These are phyloP conservation scores for Porphyrellus sp. DNA, from an alignment of 1,284 basidiomycete species.

Conservation along the genomic window DNA sequence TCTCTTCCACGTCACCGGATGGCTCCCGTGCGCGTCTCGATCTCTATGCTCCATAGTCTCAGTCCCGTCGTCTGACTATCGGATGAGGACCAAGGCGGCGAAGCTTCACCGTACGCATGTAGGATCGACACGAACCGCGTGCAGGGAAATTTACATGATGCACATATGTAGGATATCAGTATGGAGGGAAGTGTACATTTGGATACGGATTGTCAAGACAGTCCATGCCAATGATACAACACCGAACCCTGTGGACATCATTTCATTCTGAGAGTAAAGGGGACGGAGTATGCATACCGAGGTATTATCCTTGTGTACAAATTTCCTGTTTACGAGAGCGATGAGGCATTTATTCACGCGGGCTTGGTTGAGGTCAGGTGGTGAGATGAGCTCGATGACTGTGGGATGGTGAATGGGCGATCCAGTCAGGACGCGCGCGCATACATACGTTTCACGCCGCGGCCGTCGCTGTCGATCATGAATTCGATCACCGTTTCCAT, in stretches of 20 bases:
- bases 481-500: constrained; percentile 77
- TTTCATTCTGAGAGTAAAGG: background rate
- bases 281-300: constrained; percentile 43
- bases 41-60: too few species aligned
- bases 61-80: too few species aligned
- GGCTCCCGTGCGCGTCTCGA: too few species aligned
- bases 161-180: too few species aligned
- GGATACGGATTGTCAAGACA: constrained; percentile 18
- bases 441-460: constrained; percentile 55
- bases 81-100: too few species aligned
- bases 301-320: constrained; percentile 73
- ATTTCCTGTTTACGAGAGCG: constrained; percentile 84
- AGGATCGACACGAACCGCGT: too few species aligned
- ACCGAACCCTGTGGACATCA: constrained; percentile 26
- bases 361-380: constrained; percentile 83
- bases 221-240: constrained; percentile 33
- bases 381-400: constrained; percentile 80
- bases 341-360: constrained; percentile 92
- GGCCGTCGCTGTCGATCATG: constrained; percentile 54
- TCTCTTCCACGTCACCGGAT: too few species aligned
- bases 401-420: background rate
- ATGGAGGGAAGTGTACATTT: background rate
- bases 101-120: too few species aligned
- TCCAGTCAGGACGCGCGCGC: background rate
- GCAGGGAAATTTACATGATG: too few species aligned